Evolutionary conservation across 2,329 filamentous ascomycete genomes (phyloP).

Genomic region (Trichoderma brevicompactum): DNA sequence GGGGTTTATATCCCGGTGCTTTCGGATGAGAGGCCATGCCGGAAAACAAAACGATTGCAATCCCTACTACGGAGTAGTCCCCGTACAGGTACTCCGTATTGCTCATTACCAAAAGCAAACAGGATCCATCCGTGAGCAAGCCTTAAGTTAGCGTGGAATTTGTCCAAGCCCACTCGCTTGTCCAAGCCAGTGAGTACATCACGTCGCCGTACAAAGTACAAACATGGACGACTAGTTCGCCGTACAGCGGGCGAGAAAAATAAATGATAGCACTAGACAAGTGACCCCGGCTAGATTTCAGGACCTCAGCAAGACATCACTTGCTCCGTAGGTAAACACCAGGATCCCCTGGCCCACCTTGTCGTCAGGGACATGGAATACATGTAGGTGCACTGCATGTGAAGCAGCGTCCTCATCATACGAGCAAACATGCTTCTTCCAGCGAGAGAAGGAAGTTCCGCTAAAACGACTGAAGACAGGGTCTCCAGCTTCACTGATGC

Average conservation of each 20-base stretch:
- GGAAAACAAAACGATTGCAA: background rate
- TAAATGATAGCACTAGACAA: constrained; percentile 8
- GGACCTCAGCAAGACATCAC: constrained; percentile 19
- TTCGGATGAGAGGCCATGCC: background rate
- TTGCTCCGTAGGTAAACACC: background rate
- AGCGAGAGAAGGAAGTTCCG: background rate
- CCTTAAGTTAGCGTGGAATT: background rate
- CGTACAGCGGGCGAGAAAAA: background rate
- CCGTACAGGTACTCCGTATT: background rate
- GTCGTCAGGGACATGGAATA: constrained; percentile 12
- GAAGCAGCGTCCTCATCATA: constrained; percentile 2
- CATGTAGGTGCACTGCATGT: constrained; percentile 4
- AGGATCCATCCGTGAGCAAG: background rate
- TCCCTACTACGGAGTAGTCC: background rate
- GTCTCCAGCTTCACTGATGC: background rate
- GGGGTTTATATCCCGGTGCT: background rate
- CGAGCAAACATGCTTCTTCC: background rate
- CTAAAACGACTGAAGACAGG: background rate
- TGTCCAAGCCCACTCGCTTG: constrained; percentile 15
- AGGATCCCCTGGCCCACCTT: constrained; percentile 10
- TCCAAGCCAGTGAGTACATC: constrained; percentile 15
- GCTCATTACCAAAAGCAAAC: constrained; percentile 10
- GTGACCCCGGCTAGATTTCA: constrained; percentile 13
- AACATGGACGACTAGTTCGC: background rate
- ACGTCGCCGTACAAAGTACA: background rate